Base-by-base conservation (phyloP, 169 alveolate species). In the Plasmodium vivax region DNA sequence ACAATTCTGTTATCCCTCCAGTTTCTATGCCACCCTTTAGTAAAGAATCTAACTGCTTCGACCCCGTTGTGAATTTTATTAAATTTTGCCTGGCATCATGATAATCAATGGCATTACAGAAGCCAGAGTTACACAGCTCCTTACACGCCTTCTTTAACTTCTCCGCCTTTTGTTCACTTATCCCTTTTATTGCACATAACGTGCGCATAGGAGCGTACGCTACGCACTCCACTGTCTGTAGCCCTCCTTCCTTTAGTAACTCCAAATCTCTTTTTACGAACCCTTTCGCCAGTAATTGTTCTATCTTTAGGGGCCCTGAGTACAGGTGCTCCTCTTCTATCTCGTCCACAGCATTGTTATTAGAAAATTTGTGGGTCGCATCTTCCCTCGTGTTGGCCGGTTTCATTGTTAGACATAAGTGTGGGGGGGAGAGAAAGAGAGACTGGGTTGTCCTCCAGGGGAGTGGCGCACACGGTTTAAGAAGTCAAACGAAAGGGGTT, bases 21-120 rank as follows among this genome's bases (percentile, higher is more conserved):
- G 99, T 97, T 93, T 99, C 99, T 36, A 99, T 96, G 36, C 99
- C 99, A 14, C 99, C 99, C 92, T 98, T 98, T 68, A 99, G 96
- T 56, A 99, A 96, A 54, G 98, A 95, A 95, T 99, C 99, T 58
- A 99, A 96, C 81, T 98, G 97, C 10, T 95, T 94, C 9, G 99
- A 97, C 38, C 99, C 99, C 14, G 99, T 98, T 32, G 99, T 97
- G 79, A 99, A 95, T 84, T 98, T 97, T 43, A 99, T 97, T 71
- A 98, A 97, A 73, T 98, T 97, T 71, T 98, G 96, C 82, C 99
- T 95, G 83, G 98, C 98, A 84, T 98, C 99, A 56, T 97, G 96
- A 83, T 97, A 98, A 45, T 98, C 98, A 14, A 98, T 95, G 36
- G 99, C 99, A 58, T 99, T 97, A 87, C 98, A 97, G 88, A 99